Conservation (phyloP, 2,329 filamentous ascomycete genomes). For the Didymosphaeria variabile region DNA sequence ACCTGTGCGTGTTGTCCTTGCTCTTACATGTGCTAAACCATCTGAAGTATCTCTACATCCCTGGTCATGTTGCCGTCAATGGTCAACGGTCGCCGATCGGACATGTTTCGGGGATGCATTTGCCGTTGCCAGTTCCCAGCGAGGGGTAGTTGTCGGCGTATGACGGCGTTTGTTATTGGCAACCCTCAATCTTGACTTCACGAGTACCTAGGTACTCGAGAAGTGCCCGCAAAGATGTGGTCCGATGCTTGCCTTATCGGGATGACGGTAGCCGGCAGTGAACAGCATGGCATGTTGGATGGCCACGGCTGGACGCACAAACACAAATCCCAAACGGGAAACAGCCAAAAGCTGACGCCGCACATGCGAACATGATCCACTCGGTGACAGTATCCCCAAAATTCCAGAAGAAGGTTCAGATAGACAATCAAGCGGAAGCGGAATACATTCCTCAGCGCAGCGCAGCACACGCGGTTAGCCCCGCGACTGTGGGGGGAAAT, state of each 20-base stretch:
- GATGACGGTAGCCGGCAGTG: conserved; percentile 1
- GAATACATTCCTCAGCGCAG: conserved; percentile 2
- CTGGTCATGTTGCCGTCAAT: neutral
- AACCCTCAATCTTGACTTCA: neutral
- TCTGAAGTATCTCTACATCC: no score
- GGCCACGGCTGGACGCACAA: neutral
- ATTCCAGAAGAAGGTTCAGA: neutral
- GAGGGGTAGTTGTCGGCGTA: neutral
- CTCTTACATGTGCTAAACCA: no score
- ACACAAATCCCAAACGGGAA: neutral
- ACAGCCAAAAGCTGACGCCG: neutral
- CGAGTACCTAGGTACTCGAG: neutral
- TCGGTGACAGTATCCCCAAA: neutral
- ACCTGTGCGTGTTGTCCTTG: no score
- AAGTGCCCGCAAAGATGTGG: neutral
- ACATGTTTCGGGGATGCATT: conserved; percentile 5
- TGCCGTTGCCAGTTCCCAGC: neutral
- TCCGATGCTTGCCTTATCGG: neutral
- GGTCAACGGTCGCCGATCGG: conserved; percentile 1
- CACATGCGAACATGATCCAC: neutral
- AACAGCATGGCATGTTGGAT: neutral
- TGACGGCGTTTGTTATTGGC: neutral
- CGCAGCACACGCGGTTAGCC: neutral
- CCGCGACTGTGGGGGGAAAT: neutral
- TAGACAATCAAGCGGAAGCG: neutral